These are phyloP conservation scores for Chlorella sorokiniana DNA, from an alignment of 139 green algal species.

Conservation along the genomic window DNA sequence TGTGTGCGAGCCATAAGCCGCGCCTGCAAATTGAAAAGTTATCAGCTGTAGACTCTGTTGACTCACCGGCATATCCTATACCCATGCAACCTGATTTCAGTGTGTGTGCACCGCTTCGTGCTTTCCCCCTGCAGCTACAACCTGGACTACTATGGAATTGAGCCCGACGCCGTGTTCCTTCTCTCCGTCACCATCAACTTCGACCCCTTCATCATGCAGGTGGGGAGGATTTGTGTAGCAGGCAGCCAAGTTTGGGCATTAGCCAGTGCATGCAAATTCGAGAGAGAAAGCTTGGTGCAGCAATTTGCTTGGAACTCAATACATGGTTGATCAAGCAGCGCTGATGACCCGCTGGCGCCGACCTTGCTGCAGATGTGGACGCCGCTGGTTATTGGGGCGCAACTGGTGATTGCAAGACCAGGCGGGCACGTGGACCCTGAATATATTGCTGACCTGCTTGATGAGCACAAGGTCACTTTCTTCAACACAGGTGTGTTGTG, in stretches of 20 bases:
- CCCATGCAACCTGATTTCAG: slow-evolving; percentile 44
- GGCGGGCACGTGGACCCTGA: slow-evolving; percentile 37
- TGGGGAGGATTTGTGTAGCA: no score
- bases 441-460: slow-evolving; percentile 28
- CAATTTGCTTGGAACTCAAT: no score
- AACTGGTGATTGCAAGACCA: slow-evolving; percentile 28
- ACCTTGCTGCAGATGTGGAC: slow-evolving; percentile 24
- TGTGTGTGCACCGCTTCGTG: not conserved
- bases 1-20: not conserved
- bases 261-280: no score
- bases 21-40: not conserved
- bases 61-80: no score
- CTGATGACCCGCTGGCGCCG: not conserved
- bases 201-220: slow-evolving; percentile 38
- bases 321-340: not conserved
- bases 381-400: slow-evolving; percentile 18
- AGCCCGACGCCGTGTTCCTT: slow-evolving; percentile 8
- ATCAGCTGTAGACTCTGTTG: no score
- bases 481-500: not conserved
- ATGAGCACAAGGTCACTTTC: slow-evolving; percentile 21
- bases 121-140: not conserved
- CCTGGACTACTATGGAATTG: not conserved
- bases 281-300: no score
- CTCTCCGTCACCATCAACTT: slow-evolving; percentile 47
- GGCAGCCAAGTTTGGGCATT: no score